phyloP scores from a whole-genome alignment of 805 yeast species.

The Yarrowia divulgata region DNA sequence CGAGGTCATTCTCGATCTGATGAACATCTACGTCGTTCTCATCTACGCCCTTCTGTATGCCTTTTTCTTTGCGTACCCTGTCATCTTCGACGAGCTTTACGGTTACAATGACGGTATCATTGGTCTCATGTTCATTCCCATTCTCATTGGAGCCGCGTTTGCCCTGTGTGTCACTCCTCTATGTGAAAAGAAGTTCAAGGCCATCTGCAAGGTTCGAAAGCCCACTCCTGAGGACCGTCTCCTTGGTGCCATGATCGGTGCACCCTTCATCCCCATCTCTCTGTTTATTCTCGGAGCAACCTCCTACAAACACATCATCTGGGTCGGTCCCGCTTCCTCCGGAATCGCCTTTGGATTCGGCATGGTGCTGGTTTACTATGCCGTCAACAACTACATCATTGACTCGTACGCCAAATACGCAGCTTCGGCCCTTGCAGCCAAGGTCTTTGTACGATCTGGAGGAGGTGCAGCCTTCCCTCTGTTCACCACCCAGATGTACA shows the following conservation, averaged over 20 bases:
- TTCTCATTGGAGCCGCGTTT: slow-evolving; percentile 80
- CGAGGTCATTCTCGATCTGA: slow-evolving; percentile 84
- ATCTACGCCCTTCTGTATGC: slow-evolving; percentile 91
- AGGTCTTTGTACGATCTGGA: slow-evolving; percentile 64
- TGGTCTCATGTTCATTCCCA: slow-evolving; percentile 90
- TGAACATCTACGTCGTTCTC: slow-evolving; percentile 86
- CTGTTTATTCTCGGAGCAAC: slow-evolving; percentile 70
- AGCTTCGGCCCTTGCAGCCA: slow-evolving; percentile 67
- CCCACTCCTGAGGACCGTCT: slow-evolving; percentile 66
- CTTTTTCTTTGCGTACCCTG: slow-evolving; percentile 95
- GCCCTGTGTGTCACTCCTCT: slow-evolving; percentile 79
- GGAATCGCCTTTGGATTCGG: slow-evolving; percentile 64
- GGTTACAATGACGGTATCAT: slow-evolving; percentile 77
- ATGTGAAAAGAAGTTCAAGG: slow-evolving; percentile 68
- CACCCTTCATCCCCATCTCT: slow-evolving; percentile 58
- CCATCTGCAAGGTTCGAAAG: slow-evolving; percentile 55
- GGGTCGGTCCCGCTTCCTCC: slow-evolving; percentile 65
- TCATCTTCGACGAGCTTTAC: slow-evolving; percentile 74
- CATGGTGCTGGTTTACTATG: slow-evolving; percentile 63
- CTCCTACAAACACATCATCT: slow-evolving; percentile 55
- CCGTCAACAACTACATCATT: slow-evolving; percentile 75
- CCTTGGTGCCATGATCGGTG: slow-evolving; percentile 59
- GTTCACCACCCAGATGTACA: slow-evolving; percentile 64
- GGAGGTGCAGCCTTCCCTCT: slow-evolving; percentile 69
- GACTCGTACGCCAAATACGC: slow-evolving; percentile 77